Conservation (phyloP, 73 alveolate genomes). For the Paramecium caudatum region DNA sequence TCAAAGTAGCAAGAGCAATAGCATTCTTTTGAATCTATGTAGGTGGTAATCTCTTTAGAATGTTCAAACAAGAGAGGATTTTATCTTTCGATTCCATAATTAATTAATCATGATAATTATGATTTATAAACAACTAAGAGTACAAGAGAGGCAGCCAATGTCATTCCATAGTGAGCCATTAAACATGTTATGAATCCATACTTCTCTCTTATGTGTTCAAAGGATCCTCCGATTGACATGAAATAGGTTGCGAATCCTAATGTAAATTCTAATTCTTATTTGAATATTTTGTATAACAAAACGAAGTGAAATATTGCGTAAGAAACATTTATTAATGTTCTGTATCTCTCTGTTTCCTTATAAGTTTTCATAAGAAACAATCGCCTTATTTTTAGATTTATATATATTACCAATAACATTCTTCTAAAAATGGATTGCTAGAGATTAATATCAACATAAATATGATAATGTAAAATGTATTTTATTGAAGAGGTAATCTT, state of each 20-base stretch:
- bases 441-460: not conserved
- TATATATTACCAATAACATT: slow-evolving; percentile 46
- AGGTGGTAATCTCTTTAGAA: slow-evolving; percentile 75
- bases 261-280: slow-evolving; percentile 31
- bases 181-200: slow-evolving; percentile 56
- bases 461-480: not conserved
- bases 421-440: slow-evolving; percentile 55
- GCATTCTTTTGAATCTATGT: slow-evolving; percentile 70
- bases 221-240: slow-evolving; percentile 50
- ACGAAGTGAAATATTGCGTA: slow-evolving; percentile 50
- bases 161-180: slow-evolving; percentile 66
- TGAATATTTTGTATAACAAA: slow-evolving; percentile 38
- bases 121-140: slow-evolving; percentile 48
- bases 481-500: not conserved
- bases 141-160: slow-evolving; percentile 37
- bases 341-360: slow-evolving; percentile 5
- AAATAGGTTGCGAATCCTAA: slow-evolving; percentile 34
- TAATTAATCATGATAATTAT: slow-evolving; percentile 43
- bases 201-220: slow-evolving; percentile 57
- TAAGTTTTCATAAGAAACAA: slow-evolving; percentile 62
- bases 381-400: slow-evolving; percentile 16
- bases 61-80: slow-evolving; percentile 63
- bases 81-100: slow-evolving; percentile 70
- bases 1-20: slow-evolving; percentile 55
- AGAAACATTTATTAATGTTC: not conserved